Conservation (phyloP, 169 alveolate species). For the Theileria orientalis region DNA sequence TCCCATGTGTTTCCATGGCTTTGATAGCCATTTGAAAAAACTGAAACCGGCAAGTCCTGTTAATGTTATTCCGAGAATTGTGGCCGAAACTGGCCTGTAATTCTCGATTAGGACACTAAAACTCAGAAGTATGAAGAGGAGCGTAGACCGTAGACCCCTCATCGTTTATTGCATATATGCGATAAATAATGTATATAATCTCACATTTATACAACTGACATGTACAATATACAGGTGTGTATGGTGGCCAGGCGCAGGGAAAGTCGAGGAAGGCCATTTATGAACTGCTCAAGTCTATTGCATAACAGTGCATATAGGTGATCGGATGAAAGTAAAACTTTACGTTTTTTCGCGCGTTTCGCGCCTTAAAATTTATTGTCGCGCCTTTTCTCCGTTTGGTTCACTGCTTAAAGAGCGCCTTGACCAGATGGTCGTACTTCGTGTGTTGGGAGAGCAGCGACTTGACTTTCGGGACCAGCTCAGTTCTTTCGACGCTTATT, state of each 20-base stretch:
- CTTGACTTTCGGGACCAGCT: slow-evolving; percentile 38
- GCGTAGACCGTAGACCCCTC: slow-evolving; percentile 1
- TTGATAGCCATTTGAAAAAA: neutral
- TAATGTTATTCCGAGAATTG: neutral
- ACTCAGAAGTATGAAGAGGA: slow-evolving; percentile 1
- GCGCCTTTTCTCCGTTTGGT: neutral
- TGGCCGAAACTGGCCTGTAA: slow-evolving; percentile 1
- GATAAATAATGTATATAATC: neutral
- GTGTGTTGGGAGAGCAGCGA: slow-evolving; percentile 14
- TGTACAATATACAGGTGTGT: neutral
- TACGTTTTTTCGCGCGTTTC: neutral
- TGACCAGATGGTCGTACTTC: neutral
- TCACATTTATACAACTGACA: neutral
- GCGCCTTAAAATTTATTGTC: neutral
- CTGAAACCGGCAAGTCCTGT: neutral
- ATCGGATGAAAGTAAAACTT: no score
- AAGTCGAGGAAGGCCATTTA: neutral
- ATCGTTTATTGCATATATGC: neutral
- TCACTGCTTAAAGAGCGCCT: slow-evolving; percentile 2
- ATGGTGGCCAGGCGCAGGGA: neutral
- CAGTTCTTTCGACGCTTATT: slow-evolving; percentile 24
- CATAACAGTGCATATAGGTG: slow-evolving; percentile 6
- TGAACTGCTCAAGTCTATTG: neutral
- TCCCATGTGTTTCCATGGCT: slow-evolving; percentile 6
- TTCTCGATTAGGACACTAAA: slow-evolving; percentile 5